Evolutionary conservation across 768 basidiomycete genomes (phyloP), one percentile per base, ranked within the genome.

Genomic region (Daedalea quercina): DNA sequence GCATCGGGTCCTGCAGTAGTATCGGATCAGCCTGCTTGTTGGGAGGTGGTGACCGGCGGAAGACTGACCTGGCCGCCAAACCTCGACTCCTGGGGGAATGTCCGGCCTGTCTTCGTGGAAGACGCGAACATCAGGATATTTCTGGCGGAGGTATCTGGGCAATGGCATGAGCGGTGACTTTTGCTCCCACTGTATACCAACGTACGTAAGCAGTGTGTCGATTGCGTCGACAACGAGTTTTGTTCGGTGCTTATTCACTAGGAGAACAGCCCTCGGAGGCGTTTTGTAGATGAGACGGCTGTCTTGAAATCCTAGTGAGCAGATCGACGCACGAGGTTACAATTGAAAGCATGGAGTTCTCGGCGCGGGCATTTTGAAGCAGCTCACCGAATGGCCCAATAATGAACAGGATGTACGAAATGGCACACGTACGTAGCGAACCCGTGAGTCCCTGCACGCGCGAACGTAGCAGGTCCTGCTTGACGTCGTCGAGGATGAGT

Each of bases 231-330:
- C 79, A 53, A 90, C 87, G 9, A 84, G 84, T 52, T 82, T 80
- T 35, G 88, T 90, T 43, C 88, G 79, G 28, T 87, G 72, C 67
- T 90, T 90, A 71, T 90, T 90, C 13, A 90, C 86, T 56, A 90
- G 78, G 48, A 90, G 77, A 40, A 89, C 82, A 42, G 79, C 74
- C 62, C 80, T 80, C 41, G 80, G 84, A 23, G 78, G 73, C 25
- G 63, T 58, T 34, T 56, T 13, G 24, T 24, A 25, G 11, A 6
- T 51, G 22, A n/a, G 40, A 13, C 24, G 25, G 15, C 48, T 50
- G 48, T 50, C 48, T 50, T 50, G 13, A 15, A 15, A 8, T 15
- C 15, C 4, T 3, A 40, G 37, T 40, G 37, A 40, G 15, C 19
- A 40, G 20, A 22, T 7, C 40, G 17, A 17, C 3, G 40, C 15